These are phyloP conservation scores for Taphrina wiesneri DNA, from an alignment of 1,139 yeast genomes.

Conservation along the genomic window DNA sequence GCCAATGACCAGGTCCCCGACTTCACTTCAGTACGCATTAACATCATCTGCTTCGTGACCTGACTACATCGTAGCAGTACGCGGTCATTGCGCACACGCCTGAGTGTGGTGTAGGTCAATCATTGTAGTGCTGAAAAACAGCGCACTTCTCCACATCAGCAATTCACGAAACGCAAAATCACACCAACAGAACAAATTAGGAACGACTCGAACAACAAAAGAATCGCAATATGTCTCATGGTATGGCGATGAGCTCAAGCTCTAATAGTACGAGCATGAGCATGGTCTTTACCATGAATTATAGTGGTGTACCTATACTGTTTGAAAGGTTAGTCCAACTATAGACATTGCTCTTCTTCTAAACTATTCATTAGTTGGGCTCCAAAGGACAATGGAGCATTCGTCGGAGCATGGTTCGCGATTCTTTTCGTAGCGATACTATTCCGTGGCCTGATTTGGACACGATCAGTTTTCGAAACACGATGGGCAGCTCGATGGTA, in stretches of 20 bases:
- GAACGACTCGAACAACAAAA: not conserved
- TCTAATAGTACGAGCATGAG: constrained; percentile 3
- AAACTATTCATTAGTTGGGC: not conserved
- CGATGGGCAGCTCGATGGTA: constrained; percentile 17
- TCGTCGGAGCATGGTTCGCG: constrained; percentile 12
- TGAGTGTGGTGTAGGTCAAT: not conserved
- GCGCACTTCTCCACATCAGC: not conserved
- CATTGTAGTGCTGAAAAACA: not conserved
- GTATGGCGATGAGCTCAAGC: not conserved
- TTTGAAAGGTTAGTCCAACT: not conserved
- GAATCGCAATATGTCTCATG: not conserved
- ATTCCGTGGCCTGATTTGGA: constrained; percentile 2
- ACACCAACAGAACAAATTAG: not conserved
- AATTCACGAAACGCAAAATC: not conserved
- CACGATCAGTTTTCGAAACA: constrained; percentile 1
- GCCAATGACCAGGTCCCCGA: too few species aligned
- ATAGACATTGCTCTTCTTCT: not conserved
- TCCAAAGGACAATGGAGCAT: constrained; percentile 7
- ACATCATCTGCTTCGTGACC: too few species aligned
- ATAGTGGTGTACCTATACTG: constrained; percentile 10
- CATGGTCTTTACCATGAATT: constrained; percentile 1
- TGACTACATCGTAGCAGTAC: not conserved
- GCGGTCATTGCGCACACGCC: not conserved
- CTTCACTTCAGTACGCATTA: too few species aligned
- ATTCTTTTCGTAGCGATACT: constrained; percentile 9